Evolutionary conservation across 2,329 filamentous ascomycete genomes (phyloP), one percentile per base, ranked within the genome.

Genomic region (Septoria linicola): DNA sequence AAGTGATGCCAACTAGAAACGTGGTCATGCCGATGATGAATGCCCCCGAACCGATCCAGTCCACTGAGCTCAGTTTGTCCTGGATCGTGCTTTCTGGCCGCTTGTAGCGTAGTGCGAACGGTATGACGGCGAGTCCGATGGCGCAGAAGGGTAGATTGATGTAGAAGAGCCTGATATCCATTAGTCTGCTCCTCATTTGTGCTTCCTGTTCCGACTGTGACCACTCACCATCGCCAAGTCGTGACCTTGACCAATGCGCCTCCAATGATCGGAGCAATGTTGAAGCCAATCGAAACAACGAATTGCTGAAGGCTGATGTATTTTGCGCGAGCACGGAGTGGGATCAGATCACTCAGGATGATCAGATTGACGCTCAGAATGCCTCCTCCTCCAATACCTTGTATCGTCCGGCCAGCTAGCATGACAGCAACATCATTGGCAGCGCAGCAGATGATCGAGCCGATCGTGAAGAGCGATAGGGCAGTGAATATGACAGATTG

Each of bases 41-140:
- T 2, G 59, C 25, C 8, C 25, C n/a, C 0, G 56, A 59, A 8
- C 63, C 63, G 8, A 55, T 42, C 62, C 60, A 64, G 51, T 65
- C 63, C 7, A 65, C 49, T 11, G 41, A 51, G 25, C 50, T 45
- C 35, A 62, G 34, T 35, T 59, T 59, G 13, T 58, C 52, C 13
- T 55, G 45, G 13, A 60, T 41, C 4, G 55, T 55, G 13, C 45
- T 48, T 34, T 40, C 35, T 8, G 54, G 45, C 13, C 40, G 72
- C 77, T 82, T 11, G 78, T 82, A 14, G 30, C 69, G 72, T 21
- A 83, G 68, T 60, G 80, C 80, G 19, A 81, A 56, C 1, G 65
- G 61, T 2, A 70, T 61, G 35, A 66, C 55, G 40, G 63, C 25
- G n/a, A 67, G 63, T 6, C 59, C 64, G 21, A 67, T 51, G 21